A percentile compares a stretch with the other conserved stretches of the same genome.
Evolutionary conservation across 768 basidiomycete species (phyloP).

Genomic region (Lactifluus piperatus): DNA sequence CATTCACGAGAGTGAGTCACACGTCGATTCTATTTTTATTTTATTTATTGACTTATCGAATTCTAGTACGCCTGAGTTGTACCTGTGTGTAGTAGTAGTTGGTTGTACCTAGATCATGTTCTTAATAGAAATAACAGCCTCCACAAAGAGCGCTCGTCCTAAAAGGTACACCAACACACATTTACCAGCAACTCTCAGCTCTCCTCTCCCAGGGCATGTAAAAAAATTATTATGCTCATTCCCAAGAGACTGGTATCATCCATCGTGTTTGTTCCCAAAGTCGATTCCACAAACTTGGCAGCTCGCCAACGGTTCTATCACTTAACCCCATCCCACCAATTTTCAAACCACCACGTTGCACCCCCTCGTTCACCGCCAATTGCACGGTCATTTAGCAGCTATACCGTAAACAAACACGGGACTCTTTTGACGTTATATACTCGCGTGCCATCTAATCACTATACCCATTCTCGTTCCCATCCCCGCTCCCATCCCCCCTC

Average conservation of each 20-base stretch:
- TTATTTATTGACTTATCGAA: too few species aligned
- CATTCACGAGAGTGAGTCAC: constrained; percentile 76
- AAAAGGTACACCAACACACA: too few species aligned
- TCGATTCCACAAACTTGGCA: neutral
- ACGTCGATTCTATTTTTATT: too few species aligned
- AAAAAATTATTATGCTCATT: neutral
- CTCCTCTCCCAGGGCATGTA: too few species aligned
- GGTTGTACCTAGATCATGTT: too few species aligned
- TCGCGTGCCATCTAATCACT: constrained; percentile 3
- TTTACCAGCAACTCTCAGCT: too few species aligned
- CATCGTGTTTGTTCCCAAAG: neutral
- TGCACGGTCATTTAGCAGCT: neutral
- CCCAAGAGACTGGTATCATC: neutral
- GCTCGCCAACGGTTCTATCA: constrained; percentile 3
- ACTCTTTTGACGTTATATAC: neutral
- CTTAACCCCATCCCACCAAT: neutral
- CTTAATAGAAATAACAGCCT: too few species aligned
- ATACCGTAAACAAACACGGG: constrained; percentile 6
- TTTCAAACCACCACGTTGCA: constrained; percentile 2
- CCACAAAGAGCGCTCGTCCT: too few species aligned
- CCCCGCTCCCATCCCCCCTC: neutral
- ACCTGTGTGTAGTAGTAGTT: too few species aligned
- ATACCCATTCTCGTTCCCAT: neutral
- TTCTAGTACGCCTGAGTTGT: too few species aligned
- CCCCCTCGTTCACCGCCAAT: neutral